These are phyloP conservation scores for Plasmodium knowlesi DNA, from an alignment of 169 alveolate species.

Conservation along the genomic window DNA sequence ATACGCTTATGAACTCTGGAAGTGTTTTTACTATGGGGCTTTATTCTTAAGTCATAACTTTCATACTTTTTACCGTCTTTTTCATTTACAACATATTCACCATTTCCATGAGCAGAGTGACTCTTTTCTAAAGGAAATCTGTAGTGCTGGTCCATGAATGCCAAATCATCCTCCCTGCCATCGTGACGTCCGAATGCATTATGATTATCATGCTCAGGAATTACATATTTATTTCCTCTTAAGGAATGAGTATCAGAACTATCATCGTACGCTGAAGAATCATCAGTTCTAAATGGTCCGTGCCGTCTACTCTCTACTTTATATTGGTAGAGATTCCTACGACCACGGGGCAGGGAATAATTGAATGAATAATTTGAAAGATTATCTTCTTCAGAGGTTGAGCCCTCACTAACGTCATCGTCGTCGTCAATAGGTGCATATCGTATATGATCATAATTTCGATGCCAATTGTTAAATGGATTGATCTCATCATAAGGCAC, in stretches of 20 bases:
- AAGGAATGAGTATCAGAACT: not conserved
- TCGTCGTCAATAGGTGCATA: not conserved
- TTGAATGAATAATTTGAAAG: not conserved
- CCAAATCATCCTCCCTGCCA: not conserved
- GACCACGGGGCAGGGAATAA: not conserved
- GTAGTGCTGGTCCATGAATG: not conserved
- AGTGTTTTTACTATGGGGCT: not conserved
- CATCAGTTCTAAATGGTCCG: not conserved
- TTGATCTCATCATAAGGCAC: not conserved
- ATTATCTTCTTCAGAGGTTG: not conserved
- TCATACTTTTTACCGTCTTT: not conserved
- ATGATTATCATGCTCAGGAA: not conserved
- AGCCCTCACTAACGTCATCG: constrained; percentile 8
- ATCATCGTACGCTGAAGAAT: not conserved
- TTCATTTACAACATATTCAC: not conserved
- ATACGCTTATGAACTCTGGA: not conserved
- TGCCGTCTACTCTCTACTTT: not conserved
- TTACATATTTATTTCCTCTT: not conserved
- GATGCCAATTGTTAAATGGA: not conserved
- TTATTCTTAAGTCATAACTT: not conserved
- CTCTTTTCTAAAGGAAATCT: not conserved
- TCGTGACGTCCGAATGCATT: not conserved
- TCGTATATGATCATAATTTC: not conserved
- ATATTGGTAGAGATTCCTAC: not conserved
- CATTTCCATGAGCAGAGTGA: not conserved